Conservation (phyloP, 202 grass and related monocot genomes). For the Elaeis oleifera region DNA sequence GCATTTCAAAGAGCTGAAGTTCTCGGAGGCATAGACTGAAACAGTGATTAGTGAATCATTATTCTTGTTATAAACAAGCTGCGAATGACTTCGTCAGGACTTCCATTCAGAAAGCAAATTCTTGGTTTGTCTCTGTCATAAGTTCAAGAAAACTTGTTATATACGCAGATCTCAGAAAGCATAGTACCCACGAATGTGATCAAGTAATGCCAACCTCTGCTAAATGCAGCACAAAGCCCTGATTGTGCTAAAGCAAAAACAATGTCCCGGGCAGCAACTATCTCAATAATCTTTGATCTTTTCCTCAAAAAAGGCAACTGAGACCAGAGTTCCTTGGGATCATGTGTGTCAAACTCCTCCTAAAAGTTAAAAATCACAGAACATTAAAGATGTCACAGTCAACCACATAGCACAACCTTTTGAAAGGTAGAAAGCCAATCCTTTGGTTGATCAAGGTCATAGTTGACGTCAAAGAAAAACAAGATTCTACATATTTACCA, state of each 20-base stretch:
- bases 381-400: background rate
- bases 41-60: conserved; percentile 93
- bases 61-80: conserved; percentile 99
- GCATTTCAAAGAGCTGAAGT: conserved; percentile 83
- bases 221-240: conserved; percentile 80
- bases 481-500: no score
- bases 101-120: conserved; percentile 85
- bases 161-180: background rate
- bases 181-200: background rate
- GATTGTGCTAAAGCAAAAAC: conserved; percentile 87
- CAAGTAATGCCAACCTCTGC: conserved; percentile 41
- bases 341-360: conserved; percentile 95
- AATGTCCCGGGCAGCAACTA: conserved; percentile 70
- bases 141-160: conserved; percentile 4
- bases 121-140: conserved; percentile 61
- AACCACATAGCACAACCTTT: background rate
- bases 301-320: conserved; percentile 73
- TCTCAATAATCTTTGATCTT: conserved; percentile 97
- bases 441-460: no score
- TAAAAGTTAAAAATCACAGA: conserved; percentile 27
- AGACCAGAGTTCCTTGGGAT: conserved; percentile 55
- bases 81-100: conserved; percentile 89
- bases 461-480: no score
- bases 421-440: background rate
- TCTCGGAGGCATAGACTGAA: conserved; percentile 85